These are phyloP conservation scores for Ceraceosorus guamensis DNA, from an alignment of 1,284 basidiomycete genomes.

Conservation along the genomic window DNA sequence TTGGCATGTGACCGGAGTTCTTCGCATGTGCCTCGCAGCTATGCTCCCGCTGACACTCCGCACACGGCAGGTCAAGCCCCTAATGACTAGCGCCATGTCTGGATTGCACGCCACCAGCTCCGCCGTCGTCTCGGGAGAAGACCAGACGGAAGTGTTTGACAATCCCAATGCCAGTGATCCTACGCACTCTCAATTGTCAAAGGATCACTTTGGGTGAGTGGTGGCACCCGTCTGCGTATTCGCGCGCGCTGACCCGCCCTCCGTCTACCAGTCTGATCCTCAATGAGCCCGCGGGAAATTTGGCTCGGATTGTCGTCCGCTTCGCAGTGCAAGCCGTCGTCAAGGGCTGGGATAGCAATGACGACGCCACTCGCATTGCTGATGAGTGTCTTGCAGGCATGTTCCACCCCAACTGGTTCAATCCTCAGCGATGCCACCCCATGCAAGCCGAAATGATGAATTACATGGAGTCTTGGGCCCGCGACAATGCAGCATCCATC, in stretches of 20 bases:
- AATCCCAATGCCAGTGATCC: constrained; percentile 48
- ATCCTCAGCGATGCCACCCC: constrained; percentile 14
- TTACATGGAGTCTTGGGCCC: constrained; percentile 34
- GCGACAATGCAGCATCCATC: constrained; percentile 25
- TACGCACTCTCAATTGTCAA: constrained; percentile 40
- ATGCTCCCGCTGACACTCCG: too few relatives aligned
- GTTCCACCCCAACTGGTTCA: constrained; percentile 42
- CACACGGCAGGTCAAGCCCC: constrained; percentile 49
- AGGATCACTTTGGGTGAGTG: constrained; percentile 46
- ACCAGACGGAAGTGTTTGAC: constrained; percentile 50
- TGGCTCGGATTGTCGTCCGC: constrained; percentile 42
- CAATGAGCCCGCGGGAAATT: constrained; percentile 49
- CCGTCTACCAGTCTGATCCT: constrained; percentile 23
- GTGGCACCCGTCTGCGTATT: neutral
- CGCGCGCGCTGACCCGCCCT: too few relatives aligned
- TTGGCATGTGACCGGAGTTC: too few relatives aligned
- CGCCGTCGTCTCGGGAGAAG: constrained; percentile 44
- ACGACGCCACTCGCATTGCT: constrained; percentile 21
- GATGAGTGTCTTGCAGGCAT: constrained; percentile 38
- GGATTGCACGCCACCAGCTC: constrained; percentile 44
- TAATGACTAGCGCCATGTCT: constrained; percentile 39
- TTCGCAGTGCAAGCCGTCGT: constrained; percentile 53
- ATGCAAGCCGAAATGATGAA: constrained; percentile 42
- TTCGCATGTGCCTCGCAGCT: too few relatives aligned
- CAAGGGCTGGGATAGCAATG: constrained; percentile 63